These are phyloP conservation scores for Coniochaeta hoffmannii DNA, from an alignment of 2,329 filamentous ascomycete genomes.

Conservation along the genomic window DNA sequence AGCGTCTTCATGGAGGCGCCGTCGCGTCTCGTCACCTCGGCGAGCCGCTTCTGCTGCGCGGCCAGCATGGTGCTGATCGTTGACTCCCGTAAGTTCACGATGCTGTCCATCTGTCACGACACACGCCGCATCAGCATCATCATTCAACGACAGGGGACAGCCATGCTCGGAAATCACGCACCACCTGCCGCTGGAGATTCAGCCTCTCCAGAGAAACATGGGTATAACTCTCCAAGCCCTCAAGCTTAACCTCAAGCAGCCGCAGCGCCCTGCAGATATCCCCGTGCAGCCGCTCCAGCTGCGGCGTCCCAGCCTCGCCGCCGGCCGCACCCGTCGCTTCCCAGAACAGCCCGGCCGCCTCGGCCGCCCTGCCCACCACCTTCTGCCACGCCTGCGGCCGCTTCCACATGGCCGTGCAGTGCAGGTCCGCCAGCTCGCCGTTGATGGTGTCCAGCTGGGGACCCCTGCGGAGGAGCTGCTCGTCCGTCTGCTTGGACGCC, in stretches of 20 bases:
- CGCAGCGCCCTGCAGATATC: slow-evolving; percentile 20
- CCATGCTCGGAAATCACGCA: slow-evolving; percentile 12
- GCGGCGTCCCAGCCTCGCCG: neutral
- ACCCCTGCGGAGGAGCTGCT: slow-evolving; percentile 12
- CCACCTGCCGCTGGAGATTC: slow-evolving; percentile 23
- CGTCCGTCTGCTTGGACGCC: neutral
- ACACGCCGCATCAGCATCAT: neutral
- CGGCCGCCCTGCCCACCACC: slow-evolving; percentile 14
- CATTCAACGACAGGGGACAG: neutral
- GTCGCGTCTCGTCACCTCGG: slow-evolving; percentile 10
- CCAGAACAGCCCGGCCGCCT: slow-evolving; percentile 14
- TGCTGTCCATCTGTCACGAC: slow-evolving; percentile 20
- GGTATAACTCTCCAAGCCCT: slow-evolving; percentile 26
- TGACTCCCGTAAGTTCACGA: slow-evolving; percentile 25
- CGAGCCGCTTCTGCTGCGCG: slow-evolving; percentile 13
- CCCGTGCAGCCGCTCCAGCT: slow-evolving; percentile 13
- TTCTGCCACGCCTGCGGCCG: slow-evolving; percentile 22
- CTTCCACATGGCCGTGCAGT: slow-evolving; percentile 24
- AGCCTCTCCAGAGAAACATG: slow-evolving; percentile 25
- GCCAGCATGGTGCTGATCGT: slow-evolving; percentile 23
- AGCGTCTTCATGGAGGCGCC: slow-evolving; percentile 8
- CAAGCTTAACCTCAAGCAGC: slow-evolving; percentile 23
- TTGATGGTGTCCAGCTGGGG: slow-evolving; percentile 22
- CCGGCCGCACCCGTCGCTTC: neutral
- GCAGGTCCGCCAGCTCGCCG: slow-evolving; percentile 20